Evolutionary conservation across 257 asterid genomes (phyloP).

Genomic region (Thymus quinquecostatus): DNA sequence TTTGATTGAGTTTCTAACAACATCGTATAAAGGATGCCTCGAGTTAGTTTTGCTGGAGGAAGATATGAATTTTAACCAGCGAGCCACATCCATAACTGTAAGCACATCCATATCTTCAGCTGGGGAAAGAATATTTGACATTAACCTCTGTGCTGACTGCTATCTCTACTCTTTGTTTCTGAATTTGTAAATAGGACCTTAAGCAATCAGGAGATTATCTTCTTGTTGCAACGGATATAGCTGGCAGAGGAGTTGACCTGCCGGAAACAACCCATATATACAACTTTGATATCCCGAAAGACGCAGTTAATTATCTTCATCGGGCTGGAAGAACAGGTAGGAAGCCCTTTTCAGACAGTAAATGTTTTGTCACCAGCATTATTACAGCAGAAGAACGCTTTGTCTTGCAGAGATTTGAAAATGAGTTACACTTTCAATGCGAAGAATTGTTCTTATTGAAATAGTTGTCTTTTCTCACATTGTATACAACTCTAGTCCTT

Average conservation of each 20-base stretch:
- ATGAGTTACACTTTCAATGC: slow-evolving; percentile 75
- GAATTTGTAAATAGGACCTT: slow-evolving; percentile 53
- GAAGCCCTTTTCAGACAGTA: slow-evolving; percentile 86
- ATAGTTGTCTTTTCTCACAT: slow-evolving; percentile 6
- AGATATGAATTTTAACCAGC: slow-evolving; percentile 83
- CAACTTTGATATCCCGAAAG: slow-evolving; percentile 89
- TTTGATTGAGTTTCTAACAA: slow-evolving; percentile 57
- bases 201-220: slow-evolving; percentile 71
- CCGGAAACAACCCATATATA: slow-evolving; percentile 94
- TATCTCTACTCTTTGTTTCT: slow-evolving; percentile 10
- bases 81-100: slow-evolving; percentile 72
- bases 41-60: slow-evolving; percentile 74
- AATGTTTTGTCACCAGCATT: slow-evolving; percentile 81
- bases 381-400: slow-evolving; percentile 76
- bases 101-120: slow-evolving; percentile 32
- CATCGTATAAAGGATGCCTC: slow-evolving; percentile 46
- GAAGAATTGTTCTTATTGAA: slow-evolving; percentile 58
- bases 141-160: slow-evolving; percentile 29
- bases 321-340: slow-evolving; percentile 98
- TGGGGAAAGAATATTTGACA: slow-evolving; percentile 13
- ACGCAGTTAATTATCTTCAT: slow-evolving; percentile 89
- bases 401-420: slow-evolving; percentile 84
- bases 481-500: slow-evolving; percentile 13
- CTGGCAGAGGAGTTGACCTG: slow-evolving; percentile 84
- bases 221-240: slow-evolving; percentile 91